Conservation (phyloP, 2,329 filamentous ascomycete genomes). For the Aspergillus proliferans region DNA sequence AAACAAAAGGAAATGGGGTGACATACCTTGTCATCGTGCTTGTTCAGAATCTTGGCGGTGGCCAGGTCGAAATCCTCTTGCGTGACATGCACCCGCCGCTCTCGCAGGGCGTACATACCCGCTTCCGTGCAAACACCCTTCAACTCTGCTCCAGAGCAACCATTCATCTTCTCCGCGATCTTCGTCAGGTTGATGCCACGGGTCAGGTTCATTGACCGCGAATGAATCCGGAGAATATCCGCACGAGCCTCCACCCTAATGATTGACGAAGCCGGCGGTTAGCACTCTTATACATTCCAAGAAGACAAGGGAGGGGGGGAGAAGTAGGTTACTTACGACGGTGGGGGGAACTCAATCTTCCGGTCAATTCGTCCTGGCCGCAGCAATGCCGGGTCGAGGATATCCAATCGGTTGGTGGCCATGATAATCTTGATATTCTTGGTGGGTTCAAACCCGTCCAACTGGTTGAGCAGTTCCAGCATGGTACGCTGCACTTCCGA, state of each 20-base stretch:
- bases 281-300: neutral
- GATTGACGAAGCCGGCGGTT: slow-evolving; percentile 14
- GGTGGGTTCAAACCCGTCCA: slow-evolving; percentile 96
- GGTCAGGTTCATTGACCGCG: slow-evolving; percentile 96
- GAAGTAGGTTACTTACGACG: slow-evolving; percentile 50
- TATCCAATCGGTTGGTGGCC: slow-evolving; percentile 97
- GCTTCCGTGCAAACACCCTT: slow-evolving; percentile 99
- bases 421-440: slow-evolving; percentile 99
- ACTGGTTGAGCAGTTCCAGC: slow-evolving; percentile 95
- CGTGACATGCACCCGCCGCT: slow-evolving; percentile 93
- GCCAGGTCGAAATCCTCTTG: slow-evolving; percentile 98
- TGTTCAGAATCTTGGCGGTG: slow-evolving; percentile 98
- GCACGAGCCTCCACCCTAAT: slow-evolving; percentile 77
- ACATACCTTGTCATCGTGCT: slow-evolving; percentile 86
- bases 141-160: slow-evolving; percentile 91
- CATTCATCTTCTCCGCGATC: slow-evolving; percentile 99
- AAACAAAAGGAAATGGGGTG: neutral
- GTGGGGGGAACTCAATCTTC: slow-evolving; percentile 98
- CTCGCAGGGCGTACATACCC: slow-evolving; percentile 94
- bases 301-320: slow-evolving; percentile 1
- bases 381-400: slow-evolving; percentile 88
- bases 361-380: slow-evolving; percentile 96
- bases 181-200: slow-evolving; percentile 96
- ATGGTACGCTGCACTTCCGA: slow-evolving; percentile 98
- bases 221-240: slow-evolving; percentile 96